Evolutionary conservation across 2,329 filamentous ascomycete genomes (phyloP).

Genomic region (Xylaria sp.): DNA sequence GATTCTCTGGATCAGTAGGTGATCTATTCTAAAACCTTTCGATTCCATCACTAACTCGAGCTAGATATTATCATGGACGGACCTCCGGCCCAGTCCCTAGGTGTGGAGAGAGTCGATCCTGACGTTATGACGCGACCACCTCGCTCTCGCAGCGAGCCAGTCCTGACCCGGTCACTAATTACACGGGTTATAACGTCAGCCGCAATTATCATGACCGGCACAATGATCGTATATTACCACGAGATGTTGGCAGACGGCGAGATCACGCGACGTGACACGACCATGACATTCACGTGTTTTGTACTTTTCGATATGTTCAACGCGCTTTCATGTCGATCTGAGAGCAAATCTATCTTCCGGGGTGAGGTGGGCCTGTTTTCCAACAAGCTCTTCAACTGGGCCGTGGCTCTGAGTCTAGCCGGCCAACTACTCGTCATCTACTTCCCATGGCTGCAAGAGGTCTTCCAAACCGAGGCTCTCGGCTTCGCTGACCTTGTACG

Average conservation of each 20-base stretch:
- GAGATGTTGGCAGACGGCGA: slow-evolving; percentile 88
- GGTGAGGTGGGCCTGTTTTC: slow-evolving; percentile 86
- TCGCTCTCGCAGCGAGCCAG: slow-evolving; percentile 83
- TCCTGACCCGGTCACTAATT: slow-evolving; percentile 86
- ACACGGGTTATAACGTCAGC: slow-evolving; percentile 88
- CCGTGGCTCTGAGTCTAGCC: slow-evolving; percentile 83
- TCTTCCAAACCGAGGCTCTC: slow-evolving; percentile 95
- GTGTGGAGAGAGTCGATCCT: slow-evolving; percentile 93
- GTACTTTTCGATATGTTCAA: slow-evolving; percentile 99
- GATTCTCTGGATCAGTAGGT: slow-evolving; percentile 98
- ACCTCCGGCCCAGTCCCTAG: slow-evolving; percentile 94
- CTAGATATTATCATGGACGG: slow-evolving; percentile 99
- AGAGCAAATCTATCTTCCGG: slow-evolving; percentile 86
- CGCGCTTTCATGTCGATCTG: slow-evolving; percentile 90
- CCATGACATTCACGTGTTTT: slow-evolving; percentile 99
- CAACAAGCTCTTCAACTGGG: slow-evolving; percentile 97
- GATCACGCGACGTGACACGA: slow-evolving; percentile 93
- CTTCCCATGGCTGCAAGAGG: slow-evolving; percentile 89
- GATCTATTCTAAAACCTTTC: not conserved
- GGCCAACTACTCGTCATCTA: slow-evolving; percentile 95
- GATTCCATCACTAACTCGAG: slow-evolving; percentile 39
- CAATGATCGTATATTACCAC: slow-evolving; percentile 87
- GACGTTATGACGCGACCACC: slow-evolving; percentile 94
- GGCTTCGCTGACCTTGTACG: slow-evolving; percentile 77
- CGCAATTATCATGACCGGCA: slow-evolving; percentile 90